These are phyloP conservation scores for Phaffia rhodozyma DNA, from an alignment of 1,284 basidiomycete species.

Conservation along the genomic window DNA sequence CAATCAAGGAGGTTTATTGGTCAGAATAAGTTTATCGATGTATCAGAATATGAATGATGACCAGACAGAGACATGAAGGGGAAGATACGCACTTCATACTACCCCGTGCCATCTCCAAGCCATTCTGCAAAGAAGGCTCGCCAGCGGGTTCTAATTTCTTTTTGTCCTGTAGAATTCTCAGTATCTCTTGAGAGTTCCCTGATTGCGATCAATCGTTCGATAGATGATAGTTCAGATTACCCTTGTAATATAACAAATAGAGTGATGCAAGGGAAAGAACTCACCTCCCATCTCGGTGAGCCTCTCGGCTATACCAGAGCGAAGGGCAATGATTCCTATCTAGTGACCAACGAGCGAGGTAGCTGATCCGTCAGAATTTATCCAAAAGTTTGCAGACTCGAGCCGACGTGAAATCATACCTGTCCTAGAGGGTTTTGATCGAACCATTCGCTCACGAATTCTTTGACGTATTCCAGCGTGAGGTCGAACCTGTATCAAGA, in stretches of 20 bases:
- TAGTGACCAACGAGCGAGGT: not conserved
- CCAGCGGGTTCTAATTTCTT: slow-evolving; percentile 79
- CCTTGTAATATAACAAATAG: not conserved
- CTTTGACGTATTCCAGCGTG: slow-evolving; percentile 72
- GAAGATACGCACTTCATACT: slow-evolving; percentile 58
- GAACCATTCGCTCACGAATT: slow-evolving; percentile 94
- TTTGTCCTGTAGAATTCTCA: slow-evolving; percentile 71
- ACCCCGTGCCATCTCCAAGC: slow-evolving; percentile 84
- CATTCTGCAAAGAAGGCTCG: slow-evolving; percentile 92
- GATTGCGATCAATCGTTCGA: not conserved
- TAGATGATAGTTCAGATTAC: not conserved
- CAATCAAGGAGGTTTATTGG: slow-evolving; percentile 9
- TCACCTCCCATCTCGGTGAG: slow-evolving; percentile 78
- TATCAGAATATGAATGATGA: not conserved
- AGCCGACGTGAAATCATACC: slow-evolving; percentile 22
- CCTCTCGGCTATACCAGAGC: slow-evolving; percentile 73
- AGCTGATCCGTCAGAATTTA: slow-evolving; percentile 25
- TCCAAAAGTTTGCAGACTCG: not conserved
- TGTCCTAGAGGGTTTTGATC: slow-evolving; percentile 99
- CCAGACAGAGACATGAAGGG: not conserved
- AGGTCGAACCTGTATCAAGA: slow-evolving; percentile 54
- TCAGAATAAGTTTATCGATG: not conserved
- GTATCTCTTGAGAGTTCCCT: slow-evolving; percentile 92
- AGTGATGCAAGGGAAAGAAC: slow-evolving; percentile 22
- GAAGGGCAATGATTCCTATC: slow-evolving; percentile 82